These are phyloP conservation scores for Coemansia sp. DNA, from an alignment of 192 early-diverging fungal species.

Conservation along the genomic window DNA sequence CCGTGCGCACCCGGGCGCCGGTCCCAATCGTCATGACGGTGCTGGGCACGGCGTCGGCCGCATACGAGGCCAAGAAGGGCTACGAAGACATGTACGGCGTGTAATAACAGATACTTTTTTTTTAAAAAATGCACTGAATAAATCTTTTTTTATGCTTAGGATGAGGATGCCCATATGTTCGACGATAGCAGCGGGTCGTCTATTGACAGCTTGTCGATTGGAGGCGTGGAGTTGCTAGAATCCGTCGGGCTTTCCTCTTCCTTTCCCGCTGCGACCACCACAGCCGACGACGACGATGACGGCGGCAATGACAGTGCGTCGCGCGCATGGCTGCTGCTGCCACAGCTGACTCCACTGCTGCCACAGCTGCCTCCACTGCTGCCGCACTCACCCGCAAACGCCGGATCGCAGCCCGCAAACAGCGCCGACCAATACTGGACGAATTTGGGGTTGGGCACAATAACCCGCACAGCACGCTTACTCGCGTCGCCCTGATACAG, in stretches of 20 bases:
- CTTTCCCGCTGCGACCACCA: too few species aligned
- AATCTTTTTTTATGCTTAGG: background rate
- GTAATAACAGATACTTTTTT: slow-evolving; percentile 6
- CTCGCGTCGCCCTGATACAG: slow-evolving; percentile 10
- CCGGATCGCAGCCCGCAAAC: slow-evolving; percentile 38
- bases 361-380: too few species aligned
- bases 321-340: too few species aligned
- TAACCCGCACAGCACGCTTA: background rate
- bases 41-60: slow-evolving; percentile 33
- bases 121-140: background rate
- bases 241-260: too few species aligned
- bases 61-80: slow-evolving; percentile 39
- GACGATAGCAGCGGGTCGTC: too few species aligned
- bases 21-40: slow-evolving; percentile 35
- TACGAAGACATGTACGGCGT: slow-evolving; percentile 46
- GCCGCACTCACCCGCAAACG: too few species aligned
- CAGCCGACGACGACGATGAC: too few species aligned
- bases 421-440: slow-evolving; percentile 48
- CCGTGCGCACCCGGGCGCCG: slow-evolving; percentile 33
- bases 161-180: too few species aligned
- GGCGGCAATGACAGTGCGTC: too few species aligned
- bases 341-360: too few species aligned
- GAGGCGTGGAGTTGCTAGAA: too few species aligned
- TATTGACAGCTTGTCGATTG: too few species aligned
- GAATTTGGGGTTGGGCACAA: slow-evolving; percentile 30